Conservation (phyloP, 2,329 filamentous ascomycete species). For the Beauveria brongniartii region DNA sequence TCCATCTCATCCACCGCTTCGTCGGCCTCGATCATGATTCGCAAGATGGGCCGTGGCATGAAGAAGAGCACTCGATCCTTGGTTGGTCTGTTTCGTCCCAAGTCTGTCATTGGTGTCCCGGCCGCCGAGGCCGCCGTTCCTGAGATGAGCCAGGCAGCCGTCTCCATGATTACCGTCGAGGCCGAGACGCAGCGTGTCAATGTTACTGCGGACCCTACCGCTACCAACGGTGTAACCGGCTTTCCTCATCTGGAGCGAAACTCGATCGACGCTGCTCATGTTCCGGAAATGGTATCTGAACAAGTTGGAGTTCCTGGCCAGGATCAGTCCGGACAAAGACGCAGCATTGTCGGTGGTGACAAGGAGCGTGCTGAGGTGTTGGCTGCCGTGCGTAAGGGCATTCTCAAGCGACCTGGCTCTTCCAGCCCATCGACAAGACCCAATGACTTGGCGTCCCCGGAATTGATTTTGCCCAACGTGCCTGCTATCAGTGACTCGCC, state of each 20-base stretch:
- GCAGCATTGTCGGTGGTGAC: constrained; percentile 87
- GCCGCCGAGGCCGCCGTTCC: constrained; percentile 58
- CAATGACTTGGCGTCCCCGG: constrained; percentile 42
- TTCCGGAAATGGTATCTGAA: constrained; percentile 38
- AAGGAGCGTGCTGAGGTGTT: constrained; percentile 85
- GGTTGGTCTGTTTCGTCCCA: constrained; percentile 89
- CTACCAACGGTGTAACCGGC: constrained; percentile 62
- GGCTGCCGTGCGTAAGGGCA: constrained; percentile 88
- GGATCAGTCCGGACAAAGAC: constrained; percentile 57
- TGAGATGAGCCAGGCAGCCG: constrained; percentile 68
- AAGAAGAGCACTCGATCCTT: constrained; percentile 88
- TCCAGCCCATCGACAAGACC: constrained; percentile 60
- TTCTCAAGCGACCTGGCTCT: constrained; percentile 71
- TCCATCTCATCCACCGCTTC: constrained; percentile 86
- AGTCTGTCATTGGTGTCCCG: constrained; percentile 76
- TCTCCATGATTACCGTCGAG: constrained; percentile 81
- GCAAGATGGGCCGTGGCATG: constrained; percentile 98
- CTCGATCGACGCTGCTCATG: constrained; percentile 59
- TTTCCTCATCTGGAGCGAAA: constrained; percentile 81
- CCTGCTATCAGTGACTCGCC: constrained; percentile 68
- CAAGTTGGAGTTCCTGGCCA: constrained; percentile 49
- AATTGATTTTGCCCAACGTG: constrained; percentile 52
- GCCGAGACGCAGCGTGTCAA: constrained; percentile 36
- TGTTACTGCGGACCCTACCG: constrained; percentile 52
- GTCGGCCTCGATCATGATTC: constrained; percentile 85